Evolutionary conservation across 1,284 basidiomycete genomes (phyloP).

Genomic region (Cryptococcus jaspeensis): DNA sequence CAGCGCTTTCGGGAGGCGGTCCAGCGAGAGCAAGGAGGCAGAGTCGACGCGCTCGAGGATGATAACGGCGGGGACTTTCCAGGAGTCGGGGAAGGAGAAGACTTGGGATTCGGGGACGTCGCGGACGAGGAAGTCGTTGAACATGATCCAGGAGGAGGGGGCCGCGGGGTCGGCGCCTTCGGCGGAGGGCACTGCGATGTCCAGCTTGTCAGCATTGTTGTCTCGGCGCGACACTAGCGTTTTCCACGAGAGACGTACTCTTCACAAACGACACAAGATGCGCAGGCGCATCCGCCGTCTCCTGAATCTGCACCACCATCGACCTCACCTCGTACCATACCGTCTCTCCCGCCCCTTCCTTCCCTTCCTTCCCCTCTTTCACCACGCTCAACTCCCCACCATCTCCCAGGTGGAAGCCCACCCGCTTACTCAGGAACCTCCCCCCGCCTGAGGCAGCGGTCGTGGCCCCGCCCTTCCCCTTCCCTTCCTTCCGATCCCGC

Average conservation of each 20-base stretch:
- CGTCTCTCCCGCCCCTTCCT: slow-evolving; percentile 63
- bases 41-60: slow-evolving; percentile 79
- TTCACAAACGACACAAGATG: slow-evolving; percentile 90
- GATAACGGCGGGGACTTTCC: slow-evolving; percentile 92
- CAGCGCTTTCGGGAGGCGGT: slow-evolving; percentile 63
- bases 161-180: slow-evolving; percentile 37
- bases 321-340: slow-evolving; percentile 19
- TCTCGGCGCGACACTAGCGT: not conserved
- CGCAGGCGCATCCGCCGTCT: slow-evolving; percentile 66
- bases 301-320: slow-evolving; percentile 78
- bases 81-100: slow-evolving; percentile 77
- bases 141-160: slow-evolving; percentile 74
- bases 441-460: too few relatives aligned
- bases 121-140: slow-evolving; percentile 94
- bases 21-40: slow-evolving; percentile 62
- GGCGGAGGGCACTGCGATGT: slow-evolving; percentile 53
- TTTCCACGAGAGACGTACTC: slow-evolving; percentile 53
- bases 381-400: slow-evolving; percentile 57
- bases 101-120: slow-evolving; percentile 83
- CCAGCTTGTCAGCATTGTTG: not conserved
- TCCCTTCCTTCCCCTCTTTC: slow-evolving; percentile 57
- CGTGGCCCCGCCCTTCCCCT: slow-evolving; percentile 4
- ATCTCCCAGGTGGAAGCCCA: slow-evolving; percentile 46
- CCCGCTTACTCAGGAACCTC: slow-evolving; percentile 32
- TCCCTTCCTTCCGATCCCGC: slow-evolving; percentile 51